Conservation (phyloP, 2,329 filamentous ascomycete genomes). For the Alternaria ethzedia region DNA sequence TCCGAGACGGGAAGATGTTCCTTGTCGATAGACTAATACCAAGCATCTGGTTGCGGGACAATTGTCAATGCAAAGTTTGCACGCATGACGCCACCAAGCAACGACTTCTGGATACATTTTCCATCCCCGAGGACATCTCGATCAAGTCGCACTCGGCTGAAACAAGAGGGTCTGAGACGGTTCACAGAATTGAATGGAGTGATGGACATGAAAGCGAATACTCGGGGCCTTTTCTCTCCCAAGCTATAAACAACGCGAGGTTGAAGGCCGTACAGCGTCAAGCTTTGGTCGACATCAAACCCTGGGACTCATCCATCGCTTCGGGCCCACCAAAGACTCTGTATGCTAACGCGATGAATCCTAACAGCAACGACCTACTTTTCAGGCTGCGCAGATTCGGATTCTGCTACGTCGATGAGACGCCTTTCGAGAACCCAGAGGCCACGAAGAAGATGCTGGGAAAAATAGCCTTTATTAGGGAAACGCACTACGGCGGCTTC, state of each 20-base stretch:
- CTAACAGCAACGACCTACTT: conserved; percentile 58
- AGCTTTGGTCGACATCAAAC: conserved; percentile 39
- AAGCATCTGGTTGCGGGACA: conserved; percentile 61
- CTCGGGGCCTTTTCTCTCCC: conserved; percentile 64
- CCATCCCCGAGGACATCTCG: conserved; percentile 44
- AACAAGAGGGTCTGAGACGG: conserved; percentile 1
- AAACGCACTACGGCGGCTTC: conserved; percentile 87
- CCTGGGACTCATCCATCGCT: conserved; percentile 45
- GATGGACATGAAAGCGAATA: conserved; percentile 75
- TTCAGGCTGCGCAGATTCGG: conserved; percentile 70
- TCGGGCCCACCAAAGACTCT: conserved; percentile 58
- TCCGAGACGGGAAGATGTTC: conserved; percentile 8
- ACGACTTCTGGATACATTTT: conserved; percentile 71
- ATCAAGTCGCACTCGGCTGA: conserved; percentile 25
- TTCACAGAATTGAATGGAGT: conserved; percentile 44
- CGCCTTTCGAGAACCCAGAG: conserved; percentile 58
- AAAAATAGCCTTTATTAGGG: conserved; percentile 83
- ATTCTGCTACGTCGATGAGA: conserved; percentile 77
- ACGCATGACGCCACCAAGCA: conserved; percentile 75
- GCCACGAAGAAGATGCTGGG: conserved; percentile 77
- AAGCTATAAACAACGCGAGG: conserved; percentile 49
- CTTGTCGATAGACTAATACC: conserved; percentile 7
- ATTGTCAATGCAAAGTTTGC: conserved; percentile 72
- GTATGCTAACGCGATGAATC: conserved; percentile 29
- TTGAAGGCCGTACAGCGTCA: conserved; percentile 42